Percentiles rank a stretch among this genome's conserved stretches.
These are phyloP conservation scores for Moesziomyces antarcticus DNA, from an alignment of 1,284 basidiomycete genomes.

Conservation along the genomic window DNA sequence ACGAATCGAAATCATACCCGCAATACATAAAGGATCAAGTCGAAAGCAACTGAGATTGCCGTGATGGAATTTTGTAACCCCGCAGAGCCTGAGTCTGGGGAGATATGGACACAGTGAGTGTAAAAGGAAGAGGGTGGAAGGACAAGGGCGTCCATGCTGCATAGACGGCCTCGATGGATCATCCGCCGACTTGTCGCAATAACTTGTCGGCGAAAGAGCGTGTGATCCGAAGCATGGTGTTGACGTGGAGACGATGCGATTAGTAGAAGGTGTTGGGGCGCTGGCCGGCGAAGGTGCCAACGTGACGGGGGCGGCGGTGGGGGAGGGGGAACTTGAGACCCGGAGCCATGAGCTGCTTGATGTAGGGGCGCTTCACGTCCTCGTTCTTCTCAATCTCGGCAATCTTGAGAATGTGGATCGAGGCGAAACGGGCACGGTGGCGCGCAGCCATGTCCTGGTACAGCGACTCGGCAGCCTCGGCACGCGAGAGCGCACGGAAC, in stretches of 20 bases:
- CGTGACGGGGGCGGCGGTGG: slow-evolving; percentile 75
- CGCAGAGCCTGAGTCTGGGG: background rate
- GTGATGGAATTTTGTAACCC: slow-evolving; percentile 27
- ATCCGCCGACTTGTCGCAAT: background rate
- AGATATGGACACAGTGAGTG: slow-evolving; percentile 6
- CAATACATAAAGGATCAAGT: slow-evolving; percentile 6
- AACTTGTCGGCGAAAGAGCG: background rate
- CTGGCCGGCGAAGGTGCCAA: slow-evolving; percentile 69
- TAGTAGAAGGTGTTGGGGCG: slow-evolving; percentile 70
- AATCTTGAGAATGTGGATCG: slow-evolving; percentile 94
- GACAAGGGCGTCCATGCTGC: slow-evolving; percentile 1
- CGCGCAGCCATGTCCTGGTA: slow-evolving; percentile 99
- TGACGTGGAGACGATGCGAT: slow-evolving; percentile 23
- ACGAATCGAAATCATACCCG: background rate
- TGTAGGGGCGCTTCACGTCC: slow-evolving; percentile 86
- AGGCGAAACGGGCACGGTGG: slow-evolving; percentile 98
- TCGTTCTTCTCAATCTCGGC: slow-evolving; percentile 91
- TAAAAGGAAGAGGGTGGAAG: slow-evolving; percentile 1
- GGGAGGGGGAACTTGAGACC: slow-evolving; percentile 97
- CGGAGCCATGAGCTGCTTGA: slow-evolving; percentile 92
- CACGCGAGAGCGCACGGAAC: slow-evolving; percentile 94
- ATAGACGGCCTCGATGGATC: background rate
- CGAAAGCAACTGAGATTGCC: slow-evolving; percentile 37
- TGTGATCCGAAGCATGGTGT: background rate
- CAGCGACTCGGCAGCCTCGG: slow-evolving; percentile 93